Evolutionary conservation across 176 grass and related monocot genomes (phyloP), one percentile per base, ranked within the genome.

Genomic region (Eragrostis nindensis): DNA sequence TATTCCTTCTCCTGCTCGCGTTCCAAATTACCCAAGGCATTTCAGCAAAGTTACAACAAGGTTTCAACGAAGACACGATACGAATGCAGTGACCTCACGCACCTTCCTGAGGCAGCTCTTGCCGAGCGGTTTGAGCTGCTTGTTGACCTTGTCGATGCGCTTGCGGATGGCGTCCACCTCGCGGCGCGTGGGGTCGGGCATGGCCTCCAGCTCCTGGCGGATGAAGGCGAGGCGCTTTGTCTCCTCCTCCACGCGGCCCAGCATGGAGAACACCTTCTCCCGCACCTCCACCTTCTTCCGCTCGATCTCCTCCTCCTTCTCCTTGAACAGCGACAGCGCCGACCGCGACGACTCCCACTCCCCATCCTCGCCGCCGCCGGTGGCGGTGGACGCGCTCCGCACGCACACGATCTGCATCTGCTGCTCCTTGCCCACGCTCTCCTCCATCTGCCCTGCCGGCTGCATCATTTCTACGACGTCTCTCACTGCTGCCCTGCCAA

Each of bases 271-370:
- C 47, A 97, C 80, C 89, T 91, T 93, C 22, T 93, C 91, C 68
- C 82, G 72, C 40, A 97, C 86, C 82, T 93, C 94, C 88, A 91
- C 16, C 63, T 91, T 97, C 84, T 80, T 91, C 60, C 83, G 92
- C 80, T 93, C 90, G 46, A 93, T 93, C 78, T 91, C 86, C 78
- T 97, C 94, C 66, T 95, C 94, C 86, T 97, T 91, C 22, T 83
- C 87, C 43, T 87, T 90, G 85, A 97, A 97, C 39, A 88, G 72
- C 2, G 94, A 91, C 79, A 93, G 78, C 67, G 89, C 91, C 64
- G 86, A 90, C 53, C 81, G 83, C 42, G 89, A 81, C 11, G 86
- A 64, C 49, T 87, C 86, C 25, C 43, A 22, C 24, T 6, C 39
- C 10, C 12, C 78, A 26, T 59, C 84, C 7, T 22, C 29, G 19